phyloP scores from a whole-genome alignment of 2,329 filamentous ascomycete genomes.

The Aspergillus sp. region DNA sequence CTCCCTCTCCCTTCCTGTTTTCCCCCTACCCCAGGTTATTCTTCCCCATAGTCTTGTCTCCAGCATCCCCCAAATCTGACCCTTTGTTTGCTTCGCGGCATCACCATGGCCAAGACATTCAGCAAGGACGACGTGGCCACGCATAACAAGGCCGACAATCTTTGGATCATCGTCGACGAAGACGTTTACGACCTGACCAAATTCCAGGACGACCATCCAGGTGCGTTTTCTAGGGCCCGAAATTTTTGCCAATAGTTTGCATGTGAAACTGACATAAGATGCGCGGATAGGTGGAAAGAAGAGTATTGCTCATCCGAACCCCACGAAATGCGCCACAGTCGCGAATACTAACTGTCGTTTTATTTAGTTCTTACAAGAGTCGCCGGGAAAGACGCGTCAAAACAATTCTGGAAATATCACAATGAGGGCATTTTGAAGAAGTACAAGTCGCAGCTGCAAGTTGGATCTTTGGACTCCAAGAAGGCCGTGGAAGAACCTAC shows the following conservation, averaged over 20 bases:
- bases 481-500: constrained; percentile 58
- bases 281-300: constrained; percentile 63
- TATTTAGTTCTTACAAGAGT: constrained; percentile 61
- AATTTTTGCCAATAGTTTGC: background rate
- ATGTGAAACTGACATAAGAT: constrained; percentile 19
- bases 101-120: constrained; percentile 83
- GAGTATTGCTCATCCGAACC: constrained; percentile 46
- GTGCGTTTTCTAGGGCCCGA: constrained; percentile 21
- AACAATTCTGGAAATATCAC: constrained; percentile 68
- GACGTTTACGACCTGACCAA: constrained; percentile 95
- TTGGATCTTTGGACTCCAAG: constrained; percentile 83
- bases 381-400: constrained; percentile 66
- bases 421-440: constrained; percentile 63
- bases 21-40: constrained; percentile 11
- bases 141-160: constrained; percentile 82
- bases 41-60: constrained; percentile 7
- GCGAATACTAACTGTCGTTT: constrained; percentile 20
- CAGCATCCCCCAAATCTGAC: background rate
- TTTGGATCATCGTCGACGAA: constrained; percentile 90
- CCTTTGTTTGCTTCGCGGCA: background rate
- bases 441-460: constrained; percentile 59
- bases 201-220: constrained; percentile 79
- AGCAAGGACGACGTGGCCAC: constrained; percentile 80
- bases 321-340: background rate
- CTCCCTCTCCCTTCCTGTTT: constrained; percentile 5